Base-by-base conservation (phyloP, 768 basidiomycete species). In the Collybia sordida region DNA sequence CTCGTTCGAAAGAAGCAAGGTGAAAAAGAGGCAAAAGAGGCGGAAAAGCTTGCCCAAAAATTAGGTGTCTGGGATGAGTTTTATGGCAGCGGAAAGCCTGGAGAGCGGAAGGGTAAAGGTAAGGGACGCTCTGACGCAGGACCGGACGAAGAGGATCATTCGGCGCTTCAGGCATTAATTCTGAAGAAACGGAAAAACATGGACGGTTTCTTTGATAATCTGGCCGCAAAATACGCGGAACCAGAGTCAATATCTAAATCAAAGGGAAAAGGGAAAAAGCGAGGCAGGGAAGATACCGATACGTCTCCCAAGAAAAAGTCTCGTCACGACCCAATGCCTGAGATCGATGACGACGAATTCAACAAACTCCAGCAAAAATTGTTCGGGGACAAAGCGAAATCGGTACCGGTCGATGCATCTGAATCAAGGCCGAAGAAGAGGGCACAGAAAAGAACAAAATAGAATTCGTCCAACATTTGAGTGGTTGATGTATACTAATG, bases 41-140 rank as follows among this genome's bases (percentile, higher is more conserved):
- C 94, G 3, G 94, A 92, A 66, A 74, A 80, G 17, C 70, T 86
- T 36, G 94, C 94, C 4, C 90, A 84, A 57, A 90, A 92, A 54
- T 69, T 98, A 14, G 94, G 93, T 2, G 89, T 97, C 8, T 95
- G 93, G 92, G 93, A 97, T 49, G 91, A 93, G 58, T 93, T 93
- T 59, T 93, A 90, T 61, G 90, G 88, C 4, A 82, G 75, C 54
- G 90, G 88, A 3, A 89, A 86, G 67, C 65, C 75, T 1, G 80
- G 82, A 6, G 72, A 81, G 28, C 75, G 82, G 55, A 82, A 81
- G 66, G 68, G 70, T 11, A 84, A 82, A 57, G 73, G 68, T 1
- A 85, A 79, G 53, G 36, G 36, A 31, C 8, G 74, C 62, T 56
- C 63, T 27, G 61, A 56, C 47, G 54, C 66, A 9, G 66, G 65